Percentiles rank a stretch among this genome's conserved stretches.
phyloP scores from a whole-genome alignment of 352 stramenopile species.

The Phytophthora boehmeriae region DNA sequence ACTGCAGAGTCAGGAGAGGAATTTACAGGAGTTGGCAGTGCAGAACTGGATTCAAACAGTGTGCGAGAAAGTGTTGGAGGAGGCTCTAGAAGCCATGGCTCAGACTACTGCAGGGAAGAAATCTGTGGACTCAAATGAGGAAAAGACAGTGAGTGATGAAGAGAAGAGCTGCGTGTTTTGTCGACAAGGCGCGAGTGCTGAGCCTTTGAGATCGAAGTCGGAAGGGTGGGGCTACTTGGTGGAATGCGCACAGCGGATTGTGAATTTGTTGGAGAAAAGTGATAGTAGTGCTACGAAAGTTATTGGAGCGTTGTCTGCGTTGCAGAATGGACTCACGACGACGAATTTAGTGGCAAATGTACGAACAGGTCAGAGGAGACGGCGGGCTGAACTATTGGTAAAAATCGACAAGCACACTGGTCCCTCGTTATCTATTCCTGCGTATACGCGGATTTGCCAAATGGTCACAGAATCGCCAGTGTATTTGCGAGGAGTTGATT shows the following conservation, averaged over 20 bases:
- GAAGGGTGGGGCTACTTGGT: slow-evolving; percentile 33
- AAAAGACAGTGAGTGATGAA: neutral
- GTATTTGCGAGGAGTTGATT: neutral
- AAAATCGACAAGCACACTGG: slow-evolving; percentile 1
- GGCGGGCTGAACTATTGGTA: slow-evolving; percentile 18
- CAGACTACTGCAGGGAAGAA: slow-evolving; percentile 16
- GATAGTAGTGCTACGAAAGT: slow-evolving; percentile 27
- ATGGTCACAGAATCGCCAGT: neutral
- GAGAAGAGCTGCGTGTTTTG: slow-evolving; percentile 32
- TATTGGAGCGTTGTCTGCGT: slow-evolving; percentile 26
- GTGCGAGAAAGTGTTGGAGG: slow-evolving; percentile 47
- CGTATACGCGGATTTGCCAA: slow-evolving; percentile 25
- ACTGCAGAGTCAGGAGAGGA: slow-evolving; percentile 23
- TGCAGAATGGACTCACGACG: slow-evolving; percentile 24
- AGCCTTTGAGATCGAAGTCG: slow-evolving; percentile 17
- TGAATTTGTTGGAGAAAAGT: slow-evolving; percentile 21
- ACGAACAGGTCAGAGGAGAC: slow-evolving; percentile 15
- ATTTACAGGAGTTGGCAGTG: slow-evolving; percentile 8
- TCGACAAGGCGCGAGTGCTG: slow-evolving; percentile 20
- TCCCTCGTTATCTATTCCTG: slow-evolving; percentile 12
- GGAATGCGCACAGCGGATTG: slow-evolving; percentile 23
- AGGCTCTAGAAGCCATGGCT: slow-evolving; percentile 38
- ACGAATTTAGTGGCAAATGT: slow-evolving; percentile 5
- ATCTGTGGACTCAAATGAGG: neutral
- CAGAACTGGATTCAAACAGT: slow-evolving; percentile 41